Conservation (phyloP, 331 rosid species). For the Pyracantha coccinea region DNA sequence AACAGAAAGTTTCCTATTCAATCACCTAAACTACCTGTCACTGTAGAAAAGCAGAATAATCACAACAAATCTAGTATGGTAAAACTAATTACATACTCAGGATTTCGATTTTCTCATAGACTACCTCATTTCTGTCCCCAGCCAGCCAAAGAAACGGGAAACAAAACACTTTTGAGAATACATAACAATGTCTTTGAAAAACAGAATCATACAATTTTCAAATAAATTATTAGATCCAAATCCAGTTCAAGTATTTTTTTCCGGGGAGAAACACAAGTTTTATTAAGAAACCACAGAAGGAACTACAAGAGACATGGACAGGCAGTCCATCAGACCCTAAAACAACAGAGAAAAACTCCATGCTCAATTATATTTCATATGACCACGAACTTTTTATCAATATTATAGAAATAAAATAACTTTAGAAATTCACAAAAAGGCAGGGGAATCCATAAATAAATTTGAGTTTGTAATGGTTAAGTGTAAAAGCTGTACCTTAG, state of each 20-base stretch:
- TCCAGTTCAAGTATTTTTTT: not conserved
- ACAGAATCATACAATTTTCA: not conserved
- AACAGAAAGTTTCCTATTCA: not conserved
- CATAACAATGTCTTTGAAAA: not conserved
- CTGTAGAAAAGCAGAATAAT: not conserved
- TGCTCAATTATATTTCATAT: too few species aligned
- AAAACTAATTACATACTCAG: not conserved
- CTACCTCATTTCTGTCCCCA: not conserved
- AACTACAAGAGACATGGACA: not conserved
- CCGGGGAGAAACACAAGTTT: not conserved
- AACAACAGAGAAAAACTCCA: not conserved
- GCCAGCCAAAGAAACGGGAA: not conserved
- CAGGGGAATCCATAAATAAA: not conserved
- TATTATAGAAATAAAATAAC: too few species aligned
- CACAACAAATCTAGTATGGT: not conserved
- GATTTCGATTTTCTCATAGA: not conserved
- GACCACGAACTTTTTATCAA: not conserved
- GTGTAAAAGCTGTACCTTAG: slow-evolving; percentile 50
- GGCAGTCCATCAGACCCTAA: not conserved
- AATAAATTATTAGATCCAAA: not conserved
- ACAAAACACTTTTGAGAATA: not conserved
- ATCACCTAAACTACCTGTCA: not conserved
- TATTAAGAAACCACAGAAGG: not conserved
- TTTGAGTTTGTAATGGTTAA: slow-evolving; percentile 5
- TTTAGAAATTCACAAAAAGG: not conserved